These are phyloP conservation scores for Trichoderma sp. DNA, from an alignment of 2,329 filamentous ascomycete genomes.

Conservation along the genomic window DNA sequence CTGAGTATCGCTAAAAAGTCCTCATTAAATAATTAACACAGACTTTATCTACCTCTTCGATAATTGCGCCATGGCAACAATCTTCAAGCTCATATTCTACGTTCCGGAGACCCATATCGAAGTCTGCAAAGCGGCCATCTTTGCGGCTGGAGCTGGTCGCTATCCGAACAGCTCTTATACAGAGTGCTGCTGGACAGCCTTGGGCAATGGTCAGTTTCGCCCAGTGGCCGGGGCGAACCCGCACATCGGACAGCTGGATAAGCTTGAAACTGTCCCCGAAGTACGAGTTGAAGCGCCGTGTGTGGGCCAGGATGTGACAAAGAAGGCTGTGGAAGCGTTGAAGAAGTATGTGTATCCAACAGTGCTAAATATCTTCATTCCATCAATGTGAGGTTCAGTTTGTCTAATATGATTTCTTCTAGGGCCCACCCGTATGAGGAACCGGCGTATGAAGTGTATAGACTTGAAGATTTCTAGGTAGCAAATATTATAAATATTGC, in stretches of 20 bases:
- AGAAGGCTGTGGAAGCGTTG: constrained; percentile 58
- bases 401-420: background rate
- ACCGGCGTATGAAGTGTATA: constrained; percentile 47
- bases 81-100: constrained; percentile 49
- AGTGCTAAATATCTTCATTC: background rate
- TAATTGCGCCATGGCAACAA: background rate
- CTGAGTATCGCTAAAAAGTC: background rate
- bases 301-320: constrained; percentile 54
- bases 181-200: constrained; percentile 50
- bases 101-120: constrained; percentile 44
- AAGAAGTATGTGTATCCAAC: constrained; percentile 52
- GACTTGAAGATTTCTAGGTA: constrained; percentile 45
- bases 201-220: constrained; percentile 64
- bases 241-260: constrained; percentile 56
- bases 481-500: background rate
- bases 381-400: no score
- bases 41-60: no score
- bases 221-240: constrained; percentile 61
- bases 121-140: constrained; percentile 54
- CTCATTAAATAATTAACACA: background rate
- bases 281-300: constrained; percentile 62
- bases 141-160: constrained; percentile 55
- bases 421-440: constrained; percentile 52
- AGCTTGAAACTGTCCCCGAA: constrained; percentile 59
- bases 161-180: constrained; percentile 54